Evolutionary conservation across 1,284 basidiomycete genomes (phyloP).

Genomic region (Heterobasidion occidentale): DNA sequence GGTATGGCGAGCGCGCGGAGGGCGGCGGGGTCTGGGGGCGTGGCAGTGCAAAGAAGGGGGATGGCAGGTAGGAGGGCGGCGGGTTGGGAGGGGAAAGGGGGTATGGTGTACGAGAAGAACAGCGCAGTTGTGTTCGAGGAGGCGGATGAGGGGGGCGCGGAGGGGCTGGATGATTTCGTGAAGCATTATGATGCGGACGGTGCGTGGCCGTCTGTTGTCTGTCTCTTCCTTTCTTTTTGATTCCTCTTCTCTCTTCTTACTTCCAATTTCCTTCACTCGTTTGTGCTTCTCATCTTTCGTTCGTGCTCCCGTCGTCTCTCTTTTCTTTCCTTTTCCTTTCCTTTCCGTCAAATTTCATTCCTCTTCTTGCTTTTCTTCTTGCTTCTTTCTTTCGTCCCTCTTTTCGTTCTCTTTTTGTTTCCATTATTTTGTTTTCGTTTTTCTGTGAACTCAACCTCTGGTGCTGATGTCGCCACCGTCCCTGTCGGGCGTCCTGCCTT

Average conservation of each 20-base stretch:
- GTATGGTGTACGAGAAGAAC: constrained; percentile 1
- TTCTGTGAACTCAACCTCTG: neutral
- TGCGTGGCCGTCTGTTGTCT: constrained; percentile 23
- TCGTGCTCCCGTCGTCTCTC: neutral
- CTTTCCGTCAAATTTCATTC: too few species aligned
- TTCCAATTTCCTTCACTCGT: too few species aligned
- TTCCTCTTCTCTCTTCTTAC: constrained; percentile 6
- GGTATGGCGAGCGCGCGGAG: constrained; percentile 15
- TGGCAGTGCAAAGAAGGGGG: constrained; percentile 6
- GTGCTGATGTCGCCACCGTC: neutral
- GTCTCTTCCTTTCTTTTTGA: constrained; percentile 1
- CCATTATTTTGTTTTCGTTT: neutral
- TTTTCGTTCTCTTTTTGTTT: neutral
- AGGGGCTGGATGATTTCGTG: constrained; percentile 27
- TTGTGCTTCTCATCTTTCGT: neutral
- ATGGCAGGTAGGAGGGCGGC: neutral
- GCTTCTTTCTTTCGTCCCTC: too few species aligned
- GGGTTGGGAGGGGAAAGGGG: neutral
- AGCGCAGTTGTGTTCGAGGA: constrained; percentile 24
- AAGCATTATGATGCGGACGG: constrained; percentile 85
- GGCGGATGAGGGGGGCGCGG: constrained; percentile 16
- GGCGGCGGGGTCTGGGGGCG: constrained; percentile 4
- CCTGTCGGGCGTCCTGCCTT: neutral
- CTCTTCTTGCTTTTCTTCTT: too few species aligned
- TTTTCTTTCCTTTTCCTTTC: too few species aligned